Conservation (phyloP, 2,329 filamentous ascomycete genomes). For the Aspergillus arachidicola region DNA sequence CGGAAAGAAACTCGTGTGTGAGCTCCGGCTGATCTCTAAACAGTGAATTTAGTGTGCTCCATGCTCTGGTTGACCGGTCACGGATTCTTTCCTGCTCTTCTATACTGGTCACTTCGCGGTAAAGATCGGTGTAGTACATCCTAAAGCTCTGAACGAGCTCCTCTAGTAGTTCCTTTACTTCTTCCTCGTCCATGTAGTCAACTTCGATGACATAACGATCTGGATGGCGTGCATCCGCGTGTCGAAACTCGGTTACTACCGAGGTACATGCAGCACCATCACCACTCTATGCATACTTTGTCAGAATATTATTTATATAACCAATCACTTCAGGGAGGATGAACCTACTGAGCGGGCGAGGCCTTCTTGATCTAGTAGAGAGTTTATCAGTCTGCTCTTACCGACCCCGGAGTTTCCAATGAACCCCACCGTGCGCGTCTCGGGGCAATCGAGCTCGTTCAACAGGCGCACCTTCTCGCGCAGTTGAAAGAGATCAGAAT, state of each 20-base stretch:
- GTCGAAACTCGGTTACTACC: conserved; percentile 23
- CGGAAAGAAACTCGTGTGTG: conserved; percentile 17
- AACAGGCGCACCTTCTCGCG: background rate
- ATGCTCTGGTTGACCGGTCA: conserved; percentile 12
- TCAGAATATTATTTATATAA: background rate
- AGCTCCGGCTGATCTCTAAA: conserved; percentile 16
- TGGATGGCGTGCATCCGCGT: conserved; percentile 12
- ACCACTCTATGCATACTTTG: conserved; percentile 11
- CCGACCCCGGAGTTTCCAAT: conserved; percentile 22
- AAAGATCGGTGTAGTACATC: conserved; percentile 9
- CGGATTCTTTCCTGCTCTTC: conserved; percentile 15
- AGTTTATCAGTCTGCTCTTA: conserved; percentile 15
- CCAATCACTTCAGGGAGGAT: background rate
- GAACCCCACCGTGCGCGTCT: conserved; percentile 18
- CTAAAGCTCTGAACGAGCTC: conserved; percentile 18
- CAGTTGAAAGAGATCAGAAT: background rate
- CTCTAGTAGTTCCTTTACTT: conserved; percentile 20
- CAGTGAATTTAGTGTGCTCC: conserved; percentile 19
- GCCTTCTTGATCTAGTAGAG: conserved; percentile 7
- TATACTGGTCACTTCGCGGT: conserved; percentile 2
- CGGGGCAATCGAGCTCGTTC: conserved; percentile 7
- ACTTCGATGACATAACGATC: conserved; percentile 18
- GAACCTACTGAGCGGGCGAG: conserved; percentile 7
- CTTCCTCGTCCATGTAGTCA: conserved; percentile 16
- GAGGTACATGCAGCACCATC: conserved; percentile 21